Percentiles rank a stretch among this genome's conserved stretches.
These are phyloP conservation scores for Neonothopanus nambi DNA, from an alignment of 1,284 basidiomycete species.

Conservation along the genomic window DNA sequence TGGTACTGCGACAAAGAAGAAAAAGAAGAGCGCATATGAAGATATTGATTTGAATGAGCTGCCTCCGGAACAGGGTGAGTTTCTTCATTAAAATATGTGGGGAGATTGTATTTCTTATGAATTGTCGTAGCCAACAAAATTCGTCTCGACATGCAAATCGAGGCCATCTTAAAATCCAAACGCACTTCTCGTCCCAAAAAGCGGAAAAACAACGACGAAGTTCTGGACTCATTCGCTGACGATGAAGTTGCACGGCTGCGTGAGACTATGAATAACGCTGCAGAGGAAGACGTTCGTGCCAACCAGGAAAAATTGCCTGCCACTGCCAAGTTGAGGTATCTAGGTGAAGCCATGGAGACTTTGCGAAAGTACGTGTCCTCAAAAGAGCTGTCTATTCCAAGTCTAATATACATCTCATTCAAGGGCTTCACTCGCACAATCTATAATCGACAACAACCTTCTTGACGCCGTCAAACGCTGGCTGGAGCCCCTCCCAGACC, in stretches of 20 bases:
- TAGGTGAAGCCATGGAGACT: conserved; percentile 88
- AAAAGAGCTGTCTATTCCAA: conserved; percentile 4
- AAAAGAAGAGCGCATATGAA: conserved; percentile 45
- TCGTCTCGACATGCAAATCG: conserved; percentile 72
- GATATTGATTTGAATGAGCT: conserved; percentile 66
- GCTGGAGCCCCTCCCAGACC: conserved; percentile 94
- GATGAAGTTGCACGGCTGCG: conserved; percentile 86
- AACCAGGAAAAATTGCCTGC: conserved; percentile 87
- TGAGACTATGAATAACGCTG: conserved; percentile 86
- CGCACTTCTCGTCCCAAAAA: conserved; percentile 66
- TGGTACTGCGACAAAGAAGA: conserved; percentile 25
- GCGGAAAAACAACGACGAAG: conserved; percentile 77
- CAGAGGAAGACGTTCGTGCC: conserved; percentile 81
- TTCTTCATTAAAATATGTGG: conserved; percentile 19
- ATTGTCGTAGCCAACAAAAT: conserved; percentile 67
- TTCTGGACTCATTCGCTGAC: conserved; percentile 88
- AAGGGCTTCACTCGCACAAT: conserved; percentile 84
- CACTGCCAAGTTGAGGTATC: conserved; percentile 80
- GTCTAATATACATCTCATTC: conserved; percentile 4
- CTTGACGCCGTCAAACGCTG: conserved; percentile 89
- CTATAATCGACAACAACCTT: conserved; percentile 94
- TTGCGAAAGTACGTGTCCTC: conserved; percentile 80
- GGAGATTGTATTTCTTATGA: background rate
- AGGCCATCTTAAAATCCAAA: conserved; percentile 83
- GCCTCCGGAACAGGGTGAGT: conserved; percentile 68